Percentiles rank a stretch among this genome's conserved stretches.
These are phyloP conservation scores for Trichosporon sp. DNA, from an alignment of 1,284 basidiomycete species.

Conservation along the genomic window DNA sequence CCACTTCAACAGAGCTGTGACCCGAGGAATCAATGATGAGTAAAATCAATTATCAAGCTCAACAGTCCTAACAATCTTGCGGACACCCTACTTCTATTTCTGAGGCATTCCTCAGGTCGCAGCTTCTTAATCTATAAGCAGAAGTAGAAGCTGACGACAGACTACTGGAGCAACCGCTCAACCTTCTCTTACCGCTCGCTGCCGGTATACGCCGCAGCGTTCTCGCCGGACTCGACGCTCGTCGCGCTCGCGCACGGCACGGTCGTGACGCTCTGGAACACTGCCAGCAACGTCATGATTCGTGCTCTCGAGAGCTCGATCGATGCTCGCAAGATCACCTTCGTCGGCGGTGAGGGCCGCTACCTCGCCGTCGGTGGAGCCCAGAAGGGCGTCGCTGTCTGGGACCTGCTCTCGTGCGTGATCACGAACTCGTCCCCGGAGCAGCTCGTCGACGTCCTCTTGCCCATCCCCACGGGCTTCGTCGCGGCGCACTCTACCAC, in stretches of 20 bases:
- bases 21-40: conserved; percentile 48
- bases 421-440: conserved; percentile 55
- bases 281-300: conserved; percentile 67
- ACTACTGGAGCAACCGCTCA: conserved; percentile 75
- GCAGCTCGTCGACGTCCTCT: conserved; percentile 63
- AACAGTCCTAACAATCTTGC: conserved; percentile 57
- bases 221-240: conserved; percentile 85
- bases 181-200: conserved; percentile 70
- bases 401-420: conserved; percentile 73
- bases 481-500: conserved; percentile 38
- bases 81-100: conserved; percentile 57
- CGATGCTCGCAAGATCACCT: conserved; percentile 47
- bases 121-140: not conserved
- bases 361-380: conserved; percentile 64
- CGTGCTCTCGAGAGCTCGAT: conserved; percentile 66
- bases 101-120: conserved; percentile 40
- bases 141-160: conserved; percentile 57
- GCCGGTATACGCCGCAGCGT: conserved; percentile 68
- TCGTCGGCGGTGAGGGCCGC: conserved; percentile 57
- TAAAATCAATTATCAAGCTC: conserved; percentile 55
- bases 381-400: conserved; percentile 65
- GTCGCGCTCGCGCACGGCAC: conserved; percentile 73
- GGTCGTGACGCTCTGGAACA: conserved; percentile 77
- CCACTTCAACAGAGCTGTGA: conserved; percentile 7
- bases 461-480: conserved; percentile 64